phyloP scores from a whole-genome alignment of 139 green algal species.

The Haematococcus lacustris region DNA sequence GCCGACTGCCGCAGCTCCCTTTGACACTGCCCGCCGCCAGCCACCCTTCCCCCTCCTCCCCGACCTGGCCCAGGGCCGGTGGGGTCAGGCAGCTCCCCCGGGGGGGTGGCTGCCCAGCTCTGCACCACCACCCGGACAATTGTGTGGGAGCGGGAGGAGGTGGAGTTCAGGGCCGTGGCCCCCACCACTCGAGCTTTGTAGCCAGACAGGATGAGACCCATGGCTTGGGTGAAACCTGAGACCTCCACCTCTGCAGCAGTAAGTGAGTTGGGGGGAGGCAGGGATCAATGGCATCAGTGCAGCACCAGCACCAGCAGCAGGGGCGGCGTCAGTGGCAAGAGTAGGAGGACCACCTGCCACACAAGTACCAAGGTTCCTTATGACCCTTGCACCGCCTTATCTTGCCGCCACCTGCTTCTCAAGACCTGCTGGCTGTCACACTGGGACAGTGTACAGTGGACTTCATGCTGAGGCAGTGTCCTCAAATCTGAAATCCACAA shows the following conservation, averaged over 20 bases:
- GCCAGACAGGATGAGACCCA: constrained; percentile 15
- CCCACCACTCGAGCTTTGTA: constrained; percentile 4
- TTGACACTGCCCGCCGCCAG: not conserved
- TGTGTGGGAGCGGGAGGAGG: constrained; percentile 38
- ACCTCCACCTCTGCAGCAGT: constrained; percentile 3
- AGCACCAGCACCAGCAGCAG: not conserved
- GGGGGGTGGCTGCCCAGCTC: not conserved
- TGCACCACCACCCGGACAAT: constrained; percentile 32
- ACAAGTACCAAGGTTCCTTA: not conserved
- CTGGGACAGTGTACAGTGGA: too few relatives aligned
- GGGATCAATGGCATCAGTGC: too few relatives aligned
- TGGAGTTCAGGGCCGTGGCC: constrained; percentile 32
- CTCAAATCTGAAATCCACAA: too few relatives aligned
- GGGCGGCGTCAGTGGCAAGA: not conserved
- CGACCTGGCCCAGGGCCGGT: not conserved
- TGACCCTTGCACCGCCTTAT: not conserved
- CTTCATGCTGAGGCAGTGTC: too few relatives aligned
- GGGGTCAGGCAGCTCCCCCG: not conserved
- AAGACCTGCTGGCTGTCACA: too few relatives aligned
- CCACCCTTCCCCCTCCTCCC: not conserved
- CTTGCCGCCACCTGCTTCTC: too few relatives aligned
- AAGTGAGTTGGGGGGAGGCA: too few relatives aligned
- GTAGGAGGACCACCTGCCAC: not conserved
- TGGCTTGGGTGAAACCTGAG: not conserved
- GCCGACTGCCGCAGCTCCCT: constrained; percentile 1